A percentile compares a stretch with the other conserved stretches of the same genome.
These are phyloP conservation scores for Durio zibethinus DNA, from an alignment of 345 rosid species.

Conservation along the genomic window DNA sequence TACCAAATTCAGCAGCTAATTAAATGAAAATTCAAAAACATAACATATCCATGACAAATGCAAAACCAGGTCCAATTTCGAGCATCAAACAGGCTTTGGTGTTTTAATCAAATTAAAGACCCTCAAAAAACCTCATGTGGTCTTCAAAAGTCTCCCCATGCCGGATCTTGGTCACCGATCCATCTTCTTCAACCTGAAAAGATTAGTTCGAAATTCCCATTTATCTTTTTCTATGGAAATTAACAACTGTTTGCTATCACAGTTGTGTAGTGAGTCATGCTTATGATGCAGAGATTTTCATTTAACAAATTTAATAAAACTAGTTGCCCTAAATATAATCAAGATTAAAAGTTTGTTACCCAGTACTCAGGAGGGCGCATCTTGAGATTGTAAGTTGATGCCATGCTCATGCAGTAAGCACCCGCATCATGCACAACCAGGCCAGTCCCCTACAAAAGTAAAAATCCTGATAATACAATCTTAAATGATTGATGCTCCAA, in stretches of 20 bases:
- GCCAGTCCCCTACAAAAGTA: slow-evolving; percentile 71
- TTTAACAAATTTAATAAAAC: background rate
- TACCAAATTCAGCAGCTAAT: background rate
- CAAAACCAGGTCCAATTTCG: slow-evolving; percentile 2
- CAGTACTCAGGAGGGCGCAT: slow-evolving; percentile 99
- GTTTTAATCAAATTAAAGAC: slow-evolving; percentile 40
- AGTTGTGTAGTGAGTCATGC: background rate
- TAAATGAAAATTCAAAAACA: background rate
- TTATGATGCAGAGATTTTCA: background rate
- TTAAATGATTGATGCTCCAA: background rate
- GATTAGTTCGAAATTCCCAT: background rate
- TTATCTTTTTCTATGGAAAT: background rate
- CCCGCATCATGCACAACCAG: slow-evolving; percentile 98
- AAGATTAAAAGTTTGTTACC: slow-evolving; percentile 41
- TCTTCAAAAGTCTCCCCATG: slow-evolving; percentile 90
- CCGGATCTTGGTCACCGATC: slow-evolving; percentile 69
- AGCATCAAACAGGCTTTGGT: background rate
- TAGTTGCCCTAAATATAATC: background rate
- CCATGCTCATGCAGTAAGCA: slow-evolving; percentile 99
- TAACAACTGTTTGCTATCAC: background rate
- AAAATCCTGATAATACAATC: slow-evolving; percentile 21
- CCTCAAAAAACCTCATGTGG: slow-evolving; percentile 75
- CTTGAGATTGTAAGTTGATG: slow-evolving; percentile 97
- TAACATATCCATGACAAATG: background rate
- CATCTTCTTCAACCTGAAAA: slow-evolving; percentile 83